Evolutionary conservation across 495 filamentous ascomycete genomes (phyloP), one percentile per base, ranked within the genome.

Genomic region (Aspergillus baeticus): DNA sequence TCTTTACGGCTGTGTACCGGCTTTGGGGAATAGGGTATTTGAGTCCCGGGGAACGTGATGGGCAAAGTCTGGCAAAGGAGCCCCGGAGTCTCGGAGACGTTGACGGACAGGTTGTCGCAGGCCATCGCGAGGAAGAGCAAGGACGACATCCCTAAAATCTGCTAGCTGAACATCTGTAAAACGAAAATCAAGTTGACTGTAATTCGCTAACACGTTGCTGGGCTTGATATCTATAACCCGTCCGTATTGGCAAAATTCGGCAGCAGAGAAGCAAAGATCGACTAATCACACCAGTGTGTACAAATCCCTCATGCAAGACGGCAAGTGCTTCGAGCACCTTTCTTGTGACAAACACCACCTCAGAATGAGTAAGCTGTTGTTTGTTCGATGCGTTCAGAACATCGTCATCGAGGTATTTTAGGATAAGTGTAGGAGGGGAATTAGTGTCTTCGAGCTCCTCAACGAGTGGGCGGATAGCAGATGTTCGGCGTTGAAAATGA

Each of bases 1-100:
- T 92, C 4, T 95, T 88, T 61, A 91, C 89, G 10, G 90, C 90
- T 14, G 90, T 95, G 14, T 93, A 95, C 59, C 73, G 88, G 34
- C 78, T 93, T 31, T 92, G 88, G 84, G 74, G 87, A 70, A 87
- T 91, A 57, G 90, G 90, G 0, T 90, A 83, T 64, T 65, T 93
- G 43, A 85, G 80, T 18, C 66, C 80, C 34, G 45, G 65, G n/a
- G 59, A 41, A 2, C 69, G 64, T 33, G 62, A 60, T n/a, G 87
- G 86, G 0, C 73, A 69, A 53, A 85, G 81, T 66, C 67, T 91
- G 58, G 85, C 75, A 0, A 73, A 76, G 36, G 86, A 89, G 61
- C 81, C 86, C 11, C 88, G 86, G 26, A n/a, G n/a, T n/a, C n/a
- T n/a, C n/a, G n/a, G n/a, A n/a, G n/a, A n/a, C n/a, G n/a, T n/a